Evolutionary conservation across 192 early-diverging fungal species (phyloP), one percentile per base, ranked within the genome.

Genomic region (Linnemannia hyalina): DNA sequence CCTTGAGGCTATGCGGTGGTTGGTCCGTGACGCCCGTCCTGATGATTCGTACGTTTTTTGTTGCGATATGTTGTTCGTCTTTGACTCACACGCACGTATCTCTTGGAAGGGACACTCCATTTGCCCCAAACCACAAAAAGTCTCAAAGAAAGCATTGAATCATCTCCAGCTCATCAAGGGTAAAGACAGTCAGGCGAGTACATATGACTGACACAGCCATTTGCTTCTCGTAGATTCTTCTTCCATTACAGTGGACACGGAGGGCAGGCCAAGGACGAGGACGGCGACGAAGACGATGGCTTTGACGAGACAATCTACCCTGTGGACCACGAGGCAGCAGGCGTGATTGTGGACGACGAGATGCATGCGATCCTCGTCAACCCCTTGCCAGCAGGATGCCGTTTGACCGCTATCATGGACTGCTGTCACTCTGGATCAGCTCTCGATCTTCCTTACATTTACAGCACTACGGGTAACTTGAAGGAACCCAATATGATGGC

Each of bases 371-470:
- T 95, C 36, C 91, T 97, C 91, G 96, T 97, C 22, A 83, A 88
- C 18, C 94, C 94, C 10, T 90, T 97, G 32, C 91, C 90, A 10
- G 69, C 80, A 60, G 89, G 96, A 41, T 94, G 91, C 63, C 92
- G 95, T 49, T 85, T 97, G 81, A 97, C 96, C 2, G 95, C 93
- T 2, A 93, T 97, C 73, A 96, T 96, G 86, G 96, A 97, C 83
- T 96, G 94, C 74, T 97, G 96, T 75, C 96, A 97, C 85, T 95
- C 94, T 57, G 96, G 95, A 35, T 94, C 96, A 8, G 95, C 93
- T 0, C 89, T 97, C 42, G 96, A 97, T 87, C 89, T 97, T 52
- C 95, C 96, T 23, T 97, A 93, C 82, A 90, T 93, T 74, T 97
- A 97, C 81, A 93, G 93, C 47, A 95, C 94, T 32, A 76, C 90